Percentiles rank a stretch among this genome's conserved stretches.
Conservation (phyloP, 2,329 filamentous ascomycete genomes). For the Colletotrichum ledebouriae region DNA sequence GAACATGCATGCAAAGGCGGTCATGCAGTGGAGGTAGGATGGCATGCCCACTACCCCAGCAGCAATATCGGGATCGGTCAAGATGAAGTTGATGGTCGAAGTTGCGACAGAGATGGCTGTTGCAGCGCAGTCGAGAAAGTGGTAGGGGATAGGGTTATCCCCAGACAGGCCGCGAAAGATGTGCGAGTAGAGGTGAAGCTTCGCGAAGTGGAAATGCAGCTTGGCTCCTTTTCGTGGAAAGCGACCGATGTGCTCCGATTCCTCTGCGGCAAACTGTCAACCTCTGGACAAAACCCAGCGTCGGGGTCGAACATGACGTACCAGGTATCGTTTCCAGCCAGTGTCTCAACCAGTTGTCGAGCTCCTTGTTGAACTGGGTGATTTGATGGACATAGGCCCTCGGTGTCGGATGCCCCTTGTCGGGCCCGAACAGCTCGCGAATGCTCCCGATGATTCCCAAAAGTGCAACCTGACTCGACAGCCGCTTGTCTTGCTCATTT, state of each 20-base stretch:
- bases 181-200: conserved; percentile 58
- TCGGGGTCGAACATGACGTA: conserved; percentile 30
- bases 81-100: conserved; percentile 59
- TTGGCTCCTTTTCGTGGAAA: conserved; percentile 57
- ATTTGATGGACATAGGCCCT: conserved; percentile 64
- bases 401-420: conserved; percentile 64
- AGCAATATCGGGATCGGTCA: conserved; percentile 58
- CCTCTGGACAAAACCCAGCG: background rate
- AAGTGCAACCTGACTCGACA: conserved; percentile 70
- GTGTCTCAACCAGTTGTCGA: conserved; percentile 54
- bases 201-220: conserved; percentile 58
- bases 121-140: conserved; percentile 52
- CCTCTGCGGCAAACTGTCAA: conserved; percentile 51
- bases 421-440: conserved; percentile 67
- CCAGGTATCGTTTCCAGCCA: conserved; percentile 52
- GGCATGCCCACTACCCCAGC: conserved; percentile 60
- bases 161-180: conserved; percentile 55
- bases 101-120: conserved; percentile 56
- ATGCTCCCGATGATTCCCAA: conserved; percentile 70
- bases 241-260: conserved; percentile 55
- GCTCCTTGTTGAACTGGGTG: conserved; percentile 49
- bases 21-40: conserved; percentile 66
- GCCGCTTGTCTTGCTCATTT: conserved; percentile 66
- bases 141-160: conserved; percentile 50
- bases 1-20: conserved; percentile 66